A percentile compares a stretch with the other conserved stretches of the same genome.
Evolutionary conservation across 495 filamentous ascomycete species (phyloP).

Genomic region (Trichocladium uniseriatum): DNA sequence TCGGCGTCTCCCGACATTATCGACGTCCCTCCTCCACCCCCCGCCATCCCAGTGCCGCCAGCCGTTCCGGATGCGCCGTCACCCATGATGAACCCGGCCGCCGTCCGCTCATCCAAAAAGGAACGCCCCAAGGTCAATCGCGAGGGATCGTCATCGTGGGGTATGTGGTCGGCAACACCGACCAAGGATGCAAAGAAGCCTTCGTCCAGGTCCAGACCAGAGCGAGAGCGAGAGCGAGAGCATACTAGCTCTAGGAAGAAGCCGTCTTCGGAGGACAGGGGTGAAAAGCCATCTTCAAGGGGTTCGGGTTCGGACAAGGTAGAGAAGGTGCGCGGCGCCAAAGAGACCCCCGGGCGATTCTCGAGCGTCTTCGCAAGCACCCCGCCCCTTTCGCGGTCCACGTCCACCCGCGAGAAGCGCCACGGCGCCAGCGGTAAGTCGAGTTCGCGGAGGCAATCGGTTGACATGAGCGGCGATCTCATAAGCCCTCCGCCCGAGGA

Average conservation of each 20-base stretch:
- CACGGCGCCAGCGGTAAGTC: conserved; percentile 26
- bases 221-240: no score
- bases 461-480: conserved; percentile 36
- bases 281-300: conserved; percentile 30
- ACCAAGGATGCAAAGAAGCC: conserved; percentile 31
- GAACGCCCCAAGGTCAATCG: conserved; percentile 40
- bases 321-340: conserved; percentile 30
- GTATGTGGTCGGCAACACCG: conserved; percentile 33
- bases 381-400: conserved; percentile 43
- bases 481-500: conserved; percentile 42
- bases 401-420: conserved; percentile 43
- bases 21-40: conserved; percentile 23
- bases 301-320: conserved; percentile 38
- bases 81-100: conserved; percentile 20
- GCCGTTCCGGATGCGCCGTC: conserved; percentile 38
- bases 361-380: conserved; percentile 43
- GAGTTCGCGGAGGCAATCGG: conserved; percentile 41
- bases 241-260: conserved; percentile 31
- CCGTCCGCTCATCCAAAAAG: conserved; percentile 32
- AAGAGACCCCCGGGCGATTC: conserved; percentile 31
- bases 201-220: conserved; percentile 29
- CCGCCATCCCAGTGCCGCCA: conserved; percentile 21
- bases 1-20: conserved; percentile 20
- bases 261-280: conserved; percentile 26
- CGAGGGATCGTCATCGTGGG: conserved; percentile 36